phyloP scores from a whole-genome alignment of 108 stramenopile species.

The Cyclostephanos tholiformis region DNA sequence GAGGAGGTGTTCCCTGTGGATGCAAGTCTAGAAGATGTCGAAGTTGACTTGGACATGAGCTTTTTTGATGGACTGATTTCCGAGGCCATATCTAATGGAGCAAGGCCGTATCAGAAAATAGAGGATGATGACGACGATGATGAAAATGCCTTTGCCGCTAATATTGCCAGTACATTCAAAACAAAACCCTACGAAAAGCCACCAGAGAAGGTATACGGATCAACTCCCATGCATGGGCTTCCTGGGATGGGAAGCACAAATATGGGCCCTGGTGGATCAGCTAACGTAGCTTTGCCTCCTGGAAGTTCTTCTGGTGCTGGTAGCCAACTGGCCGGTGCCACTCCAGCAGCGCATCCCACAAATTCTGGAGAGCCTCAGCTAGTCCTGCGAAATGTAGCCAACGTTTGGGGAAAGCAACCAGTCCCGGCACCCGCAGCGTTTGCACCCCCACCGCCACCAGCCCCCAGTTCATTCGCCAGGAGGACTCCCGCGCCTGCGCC shows the following conservation, averaged over 20 bases:
- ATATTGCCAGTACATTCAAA: constrained; percentile 70
- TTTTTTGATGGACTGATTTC: constrained; percentile 91
- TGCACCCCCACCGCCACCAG: constrained; percentile 31
- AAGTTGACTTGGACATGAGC: constrained; percentile 87
- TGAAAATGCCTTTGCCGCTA: constrained; percentile 42
- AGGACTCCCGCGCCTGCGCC: constrained; percentile 45
- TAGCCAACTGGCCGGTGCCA: constrained; percentile 42
- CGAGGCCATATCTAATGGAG: constrained; percentile 86
- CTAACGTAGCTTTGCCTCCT: constrained; percentile 47
- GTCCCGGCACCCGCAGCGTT: constrained; percentile 43
- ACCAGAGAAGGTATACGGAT: constrained; percentile 46
- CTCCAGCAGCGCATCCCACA: constrained; percentile 20
- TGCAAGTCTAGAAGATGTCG: constrained; percentile 90
- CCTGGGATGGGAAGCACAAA: constrained; percentile 35
- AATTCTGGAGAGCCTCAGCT: constrained; percentile 54
- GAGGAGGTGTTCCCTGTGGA: constrained; percentile 94
- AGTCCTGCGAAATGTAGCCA: constrained; percentile 76
- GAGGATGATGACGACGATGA: constrained; percentile 92
- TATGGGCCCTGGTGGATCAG: constrained; percentile 55
- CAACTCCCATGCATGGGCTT: constrained; percentile 29
- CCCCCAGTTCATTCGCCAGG: constrained; percentile 18
- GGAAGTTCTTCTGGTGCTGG: constrained; percentile 44
- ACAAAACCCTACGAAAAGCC: constrained; percentile 94
- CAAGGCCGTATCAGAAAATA: constrained; percentile 82
- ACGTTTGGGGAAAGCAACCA: constrained; percentile 83